Percentiles rank a stretch among this genome's conserved stretches.
Evolutionary conservation across 2,329 filamentous ascomycete genomes (phyloP).

Genomic region (Sporothrix sp.): DNA sequence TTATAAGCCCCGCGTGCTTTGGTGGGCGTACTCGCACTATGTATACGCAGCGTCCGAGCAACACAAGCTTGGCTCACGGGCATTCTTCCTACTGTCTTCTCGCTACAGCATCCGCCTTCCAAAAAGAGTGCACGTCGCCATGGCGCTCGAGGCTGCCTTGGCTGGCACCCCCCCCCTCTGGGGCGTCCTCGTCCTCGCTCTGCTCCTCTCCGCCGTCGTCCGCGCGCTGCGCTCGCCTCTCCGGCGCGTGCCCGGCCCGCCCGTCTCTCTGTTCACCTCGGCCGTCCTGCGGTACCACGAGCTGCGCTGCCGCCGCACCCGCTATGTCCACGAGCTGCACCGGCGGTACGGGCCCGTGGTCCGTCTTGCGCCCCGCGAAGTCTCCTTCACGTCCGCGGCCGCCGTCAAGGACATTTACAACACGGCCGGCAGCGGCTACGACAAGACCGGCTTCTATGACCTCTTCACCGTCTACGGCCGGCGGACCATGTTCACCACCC

Average conservation of each 20-base stretch:
- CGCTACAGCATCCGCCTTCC: no score
- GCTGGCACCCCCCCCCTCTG: neutral
- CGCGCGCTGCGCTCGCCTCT: slow-evolving; percentile 23
- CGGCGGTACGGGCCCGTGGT: slow-evolving; percentile 46
- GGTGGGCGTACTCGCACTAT: no score
- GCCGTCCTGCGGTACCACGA: slow-evolving; percentile 46
- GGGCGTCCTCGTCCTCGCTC: neutral
- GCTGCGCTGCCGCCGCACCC: slow-evolving; percentile 41
- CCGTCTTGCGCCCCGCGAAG: slow-evolving; percentile 47
- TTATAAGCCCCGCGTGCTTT: neutral
- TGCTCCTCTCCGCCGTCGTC: slow-evolving; percentile 11
- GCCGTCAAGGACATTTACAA: slow-evolving; percentile 55
- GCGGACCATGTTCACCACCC: slow-evolving; percentile 51
- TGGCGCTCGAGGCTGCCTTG: neutral
- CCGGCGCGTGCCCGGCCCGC: slow-evolving; percentile 39
- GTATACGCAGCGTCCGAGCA: no score
- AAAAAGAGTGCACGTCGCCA: neutral
- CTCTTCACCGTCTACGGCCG: slow-evolving; percentile 49
- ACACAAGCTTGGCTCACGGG: no score
- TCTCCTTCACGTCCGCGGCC: slow-evolving; percentile 45
- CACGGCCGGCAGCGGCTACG: slow-evolving; percentile 51
- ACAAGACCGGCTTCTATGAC: slow-evolving; percentile 56
- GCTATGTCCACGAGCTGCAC: slow-evolving; percentile 48
- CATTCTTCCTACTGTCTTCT: neutral
- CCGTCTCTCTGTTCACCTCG: slow-evolving; percentile 39